Base-by-base conservation (phyloP, 169 alveolate species). In the Cyclospora cayetanensis region DNA sequence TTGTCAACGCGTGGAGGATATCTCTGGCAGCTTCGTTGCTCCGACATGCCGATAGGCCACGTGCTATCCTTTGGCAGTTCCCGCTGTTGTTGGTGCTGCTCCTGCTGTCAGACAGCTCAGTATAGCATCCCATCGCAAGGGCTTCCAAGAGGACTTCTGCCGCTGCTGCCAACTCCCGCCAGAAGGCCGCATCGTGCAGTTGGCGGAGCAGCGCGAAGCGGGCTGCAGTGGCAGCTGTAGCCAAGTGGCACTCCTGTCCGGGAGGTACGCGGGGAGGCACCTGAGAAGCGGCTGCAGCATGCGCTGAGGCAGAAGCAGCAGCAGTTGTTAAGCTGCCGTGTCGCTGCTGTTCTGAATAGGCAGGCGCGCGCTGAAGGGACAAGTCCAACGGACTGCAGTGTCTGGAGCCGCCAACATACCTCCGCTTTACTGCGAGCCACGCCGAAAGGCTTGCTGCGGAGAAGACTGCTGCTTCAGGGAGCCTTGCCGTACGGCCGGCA, bases 141-240 rank as follows among this genome's bases (percentile, higher is more conserved):
- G 83, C 83, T 53, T 70, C 43, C 50, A 70, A 53, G 43, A 70
- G 25, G 9, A 0, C 4, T 27, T 70, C 83, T 35, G 83, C 83
- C 22, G 83, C 83, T 4, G 83, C 77, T 11, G 66, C 90, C 42
- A 83, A 25, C 66, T 4, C 63, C 39, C 90, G 90, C 90, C 90
- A 83, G 42, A 55, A 60, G 31, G 90, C 79, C 4, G 90, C 76
- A 20, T 83, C 90, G 42, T 83, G 80, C 7, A 53, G 80, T 46
- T 43, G 35, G 63, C 80, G 76, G 50, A 7, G 76, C 55, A 83
- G 60, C 80, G 90, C 90, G 0, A 50, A 39, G 39, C 79, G 70
- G 15, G 90, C 90, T 39, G 63, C 90, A 25, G 77, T 60, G 29
- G 77, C 90, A n/a, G 80, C 90, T 22, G 90, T 80, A 55, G 80